These are phyloP conservation scores for Colletotrichum sp. DNA, from an alignment of 2,329 filamentous ascomycete genomes.

Conservation along the genomic window DNA sequence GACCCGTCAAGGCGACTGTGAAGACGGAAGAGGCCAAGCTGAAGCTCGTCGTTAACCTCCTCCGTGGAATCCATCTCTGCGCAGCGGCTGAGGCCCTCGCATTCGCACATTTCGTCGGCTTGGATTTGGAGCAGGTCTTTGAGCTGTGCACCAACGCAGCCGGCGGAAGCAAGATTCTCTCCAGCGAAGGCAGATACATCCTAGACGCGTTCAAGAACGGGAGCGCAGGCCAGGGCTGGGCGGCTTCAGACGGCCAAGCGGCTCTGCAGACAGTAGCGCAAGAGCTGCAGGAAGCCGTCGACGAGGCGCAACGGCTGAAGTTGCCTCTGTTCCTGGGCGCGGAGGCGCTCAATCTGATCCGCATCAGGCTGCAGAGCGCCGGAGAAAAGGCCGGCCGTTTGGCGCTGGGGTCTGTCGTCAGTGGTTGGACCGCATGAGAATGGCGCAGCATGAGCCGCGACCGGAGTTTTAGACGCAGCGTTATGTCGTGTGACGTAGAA, in stretches of 20 bases:
- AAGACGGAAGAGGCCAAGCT: conserved; percentile 40
- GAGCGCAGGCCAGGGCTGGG: neutral
- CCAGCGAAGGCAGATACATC: conserved; percentile 40
- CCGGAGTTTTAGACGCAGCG: neutral
- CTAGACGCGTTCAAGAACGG: conserved; percentile 28
- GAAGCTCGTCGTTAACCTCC: conserved; percentile 40
- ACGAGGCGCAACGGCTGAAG: conserved; percentile 48
- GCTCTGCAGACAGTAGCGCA: conserved; percentile 31
- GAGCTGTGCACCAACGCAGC: conserved; percentile 52
- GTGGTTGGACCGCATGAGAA: neutral
- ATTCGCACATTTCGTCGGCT: conserved; percentile 37
- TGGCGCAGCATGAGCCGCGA: neutral
- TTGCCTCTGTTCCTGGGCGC: conserved; percentile 44
- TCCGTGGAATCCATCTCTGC: conserved; percentile 49
- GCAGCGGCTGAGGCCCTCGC: conserved; percentile 48
- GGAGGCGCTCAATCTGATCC: conserved; percentile 42
- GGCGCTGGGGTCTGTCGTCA: neutral
- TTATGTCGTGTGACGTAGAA: neutral
- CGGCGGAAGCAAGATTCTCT: conserved; percentile 45
- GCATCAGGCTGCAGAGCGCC: neutral
- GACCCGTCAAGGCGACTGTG: conserved; percentile 28
- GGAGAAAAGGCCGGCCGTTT: neutral
- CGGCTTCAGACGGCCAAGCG: neutral
- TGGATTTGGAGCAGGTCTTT: conserved; percentile 50
- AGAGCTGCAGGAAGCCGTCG: conserved; percentile 40